These are phyloP conservation scores for Lolium perenne DNA, from an alignment of 176 grass and related monocot genomes.

Conservation along the genomic window DNA sequence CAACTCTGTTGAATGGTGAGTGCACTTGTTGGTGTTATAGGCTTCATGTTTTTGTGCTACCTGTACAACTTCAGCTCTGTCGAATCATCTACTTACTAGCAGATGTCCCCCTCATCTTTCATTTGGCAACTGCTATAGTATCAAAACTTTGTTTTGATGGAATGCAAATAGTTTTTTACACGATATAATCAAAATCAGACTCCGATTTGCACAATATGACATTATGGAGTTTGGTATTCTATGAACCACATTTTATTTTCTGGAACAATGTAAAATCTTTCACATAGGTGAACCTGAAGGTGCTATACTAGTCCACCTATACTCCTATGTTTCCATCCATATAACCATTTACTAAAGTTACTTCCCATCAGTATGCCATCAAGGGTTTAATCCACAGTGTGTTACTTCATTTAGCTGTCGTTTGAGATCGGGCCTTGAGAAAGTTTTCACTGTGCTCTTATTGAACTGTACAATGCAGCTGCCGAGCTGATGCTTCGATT, in stretches of 20 bases:
- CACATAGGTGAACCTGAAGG: background rate
- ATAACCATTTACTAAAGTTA: background rate
- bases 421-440: background rate
- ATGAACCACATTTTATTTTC: background rate
- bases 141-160: background rate
- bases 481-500: constrained; percentile 21
- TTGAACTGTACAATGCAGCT: constrained; percentile 16
- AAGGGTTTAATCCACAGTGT: background rate
- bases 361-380: background rate
- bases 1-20: background rate
- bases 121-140: constrained; percentile 24
- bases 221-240: constrained; percentile 12
- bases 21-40: background rate
- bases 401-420: background rate
- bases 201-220: background rate
- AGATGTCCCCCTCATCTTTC: background rate
- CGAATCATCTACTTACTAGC: background rate
- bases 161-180: background rate
- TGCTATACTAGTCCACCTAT: background rate
- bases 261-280: background rate
- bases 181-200: background rate
- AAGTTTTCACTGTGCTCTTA: constrained; percentile 1
- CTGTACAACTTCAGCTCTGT: background rate
- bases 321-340: background rate
- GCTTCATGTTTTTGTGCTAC: background rate